Evolutionary conservation across 1,139 yeast species (phyloP).

Genomic region (Candida frijolesensis): DNA sequence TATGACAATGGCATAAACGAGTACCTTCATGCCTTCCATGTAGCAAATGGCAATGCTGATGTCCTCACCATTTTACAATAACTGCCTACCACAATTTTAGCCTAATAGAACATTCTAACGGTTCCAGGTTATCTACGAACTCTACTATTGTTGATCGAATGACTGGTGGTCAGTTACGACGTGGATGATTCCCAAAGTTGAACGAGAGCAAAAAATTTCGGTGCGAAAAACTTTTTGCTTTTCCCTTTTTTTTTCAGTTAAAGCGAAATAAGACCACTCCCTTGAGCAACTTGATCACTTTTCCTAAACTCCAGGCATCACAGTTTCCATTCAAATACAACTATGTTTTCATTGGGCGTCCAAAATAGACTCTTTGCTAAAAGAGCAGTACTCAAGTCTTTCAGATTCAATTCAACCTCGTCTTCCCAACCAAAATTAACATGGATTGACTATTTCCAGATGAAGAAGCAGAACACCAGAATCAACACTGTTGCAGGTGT

Average conservation of each 20-base stretch:
- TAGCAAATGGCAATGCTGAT: no score
- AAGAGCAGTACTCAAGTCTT: slow-evolving; percentile 5
- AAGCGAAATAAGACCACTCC: slow-evolving; percentile 3
- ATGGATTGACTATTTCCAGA: slow-evolving; percentile 79
- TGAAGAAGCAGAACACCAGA: slow-evolving; percentile 75
- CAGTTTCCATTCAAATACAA: background rate
- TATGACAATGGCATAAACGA: no score
- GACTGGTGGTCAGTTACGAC: background rate
- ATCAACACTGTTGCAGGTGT: slow-evolving; percentile 69
- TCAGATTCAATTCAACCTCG: slow-evolving; percentile 25
- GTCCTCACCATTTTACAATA: no score
- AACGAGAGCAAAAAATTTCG: background rate
- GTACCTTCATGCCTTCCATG: no score
- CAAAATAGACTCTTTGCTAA: slow-evolving; percentile 12
- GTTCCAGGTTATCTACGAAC: no score
- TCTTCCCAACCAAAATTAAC: slow-evolving; percentile 28
- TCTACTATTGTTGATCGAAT: background rate
- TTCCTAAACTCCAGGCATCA: background rate
- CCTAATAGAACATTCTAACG: no score
- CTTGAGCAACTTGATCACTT: background rate
- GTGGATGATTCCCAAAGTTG: background rate
- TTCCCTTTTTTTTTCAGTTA: background rate
- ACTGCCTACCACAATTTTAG: no score
- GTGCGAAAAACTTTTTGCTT: background rate
- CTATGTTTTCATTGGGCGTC: slow-evolving; percentile 16